These are phyloP conservation scores for Thalia dealbata DNA, from an alignment of 176 grass and related monocot genomes.

Conservation along the genomic window DNA sequence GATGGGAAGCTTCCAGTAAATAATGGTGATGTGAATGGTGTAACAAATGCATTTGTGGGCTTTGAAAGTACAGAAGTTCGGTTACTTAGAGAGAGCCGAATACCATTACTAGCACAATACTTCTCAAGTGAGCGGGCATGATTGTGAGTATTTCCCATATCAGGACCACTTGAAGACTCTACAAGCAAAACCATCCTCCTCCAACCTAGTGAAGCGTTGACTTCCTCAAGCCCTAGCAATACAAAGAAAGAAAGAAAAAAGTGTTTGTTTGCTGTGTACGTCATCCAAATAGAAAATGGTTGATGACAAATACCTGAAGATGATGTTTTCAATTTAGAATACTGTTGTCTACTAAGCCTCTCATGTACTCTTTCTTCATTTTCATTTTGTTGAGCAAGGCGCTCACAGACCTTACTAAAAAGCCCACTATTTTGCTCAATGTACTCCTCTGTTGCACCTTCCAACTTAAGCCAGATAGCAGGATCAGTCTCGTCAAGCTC, in stretches of 20 bases:
- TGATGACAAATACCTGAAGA: constrained; percentile 41
- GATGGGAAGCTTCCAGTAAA: constrained; percentile 98
- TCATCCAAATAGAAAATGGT: neutral
- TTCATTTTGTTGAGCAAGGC: constrained; percentile 65
- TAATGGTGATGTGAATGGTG: constrained; percentile 78
- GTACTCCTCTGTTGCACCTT: constrained; percentile 88
- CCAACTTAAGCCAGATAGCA: constrained; percentile 79
- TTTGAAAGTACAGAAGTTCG: constrained; percentile 62
- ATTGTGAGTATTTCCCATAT: constrained; percentile 59
- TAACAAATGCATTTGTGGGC: constrained; percentile 48
- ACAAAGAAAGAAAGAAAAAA: constrained; percentile 2
- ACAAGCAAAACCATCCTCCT: constrained; percentile 88
- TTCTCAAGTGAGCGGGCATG: constrained; percentile 74
- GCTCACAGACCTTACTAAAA: constrained; percentile 84
- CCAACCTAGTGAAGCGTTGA: constrained; percentile 83
- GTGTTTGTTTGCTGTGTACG: neutral
- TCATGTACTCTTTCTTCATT: constrained; percentile 51
- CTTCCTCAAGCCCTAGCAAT: constrained; percentile 25
- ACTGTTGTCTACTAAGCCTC: constrained; percentile 56
- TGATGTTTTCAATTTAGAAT: constrained; percentile 50
- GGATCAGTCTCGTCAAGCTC: constrained; percentile 98
- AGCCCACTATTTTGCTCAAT: constrained; percentile 57
- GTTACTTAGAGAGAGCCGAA: constrained; percentile 62
- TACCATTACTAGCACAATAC: constrained; percentile 71
- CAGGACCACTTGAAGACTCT: constrained; percentile 65